Evolutionary conservation across 2,329 filamentous ascomycete species (phyloP).

Genomic region (Aspergillus luchuensis): DNA sequence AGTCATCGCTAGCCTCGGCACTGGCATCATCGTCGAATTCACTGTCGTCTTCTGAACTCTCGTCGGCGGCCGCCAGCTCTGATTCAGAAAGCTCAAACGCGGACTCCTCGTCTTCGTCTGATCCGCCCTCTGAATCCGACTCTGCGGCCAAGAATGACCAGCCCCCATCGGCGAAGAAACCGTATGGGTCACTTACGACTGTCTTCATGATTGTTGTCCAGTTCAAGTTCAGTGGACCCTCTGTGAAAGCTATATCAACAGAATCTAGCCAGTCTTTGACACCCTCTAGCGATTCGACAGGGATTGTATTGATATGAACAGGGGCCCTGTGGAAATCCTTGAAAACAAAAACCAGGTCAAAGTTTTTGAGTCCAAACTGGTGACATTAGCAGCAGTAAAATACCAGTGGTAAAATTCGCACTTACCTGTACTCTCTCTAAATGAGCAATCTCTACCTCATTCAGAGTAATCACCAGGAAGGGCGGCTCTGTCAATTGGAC

Average conservation of each 20-base stretch:
- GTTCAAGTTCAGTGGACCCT: slow-evolving; percentile 95
- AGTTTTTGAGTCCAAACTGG: slow-evolving; percentile 96
- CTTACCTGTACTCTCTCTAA: slow-evolving; percentile 78
- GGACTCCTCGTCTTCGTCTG: slow-evolving; percentile 80
- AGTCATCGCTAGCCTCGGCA: slow-evolving; percentile 69
- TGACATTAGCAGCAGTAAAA: slow-evolving; percentile 25
- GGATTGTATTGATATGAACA: slow-evolving; percentile 96
- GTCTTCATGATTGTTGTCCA: slow-evolving; percentile 99
- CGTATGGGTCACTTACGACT: slow-evolving; percentile 86
- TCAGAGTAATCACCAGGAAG: slow-evolving; percentile 92
- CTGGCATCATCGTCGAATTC: slow-evolving; percentile 92
- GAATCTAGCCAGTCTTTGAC: slow-evolving; percentile 98
- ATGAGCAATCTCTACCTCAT: slow-evolving; percentile 95
- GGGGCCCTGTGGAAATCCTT: slow-evolving; percentile 93
- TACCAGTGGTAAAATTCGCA: neutral
- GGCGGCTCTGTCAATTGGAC: slow-evolving; percentile 97
- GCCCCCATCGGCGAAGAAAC: slow-evolving; percentile 92
- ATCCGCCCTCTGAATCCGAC: slow-evolving; percentile 77
- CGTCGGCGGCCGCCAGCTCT: slow-evolving; percentile 72
- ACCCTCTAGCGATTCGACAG: slow-evolving; percentile 88
- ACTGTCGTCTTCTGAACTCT: slow-evolving; percentile 82
- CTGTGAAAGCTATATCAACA: slow-evolving; percentile 89
- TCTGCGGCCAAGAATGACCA: slow-evolving; percentile 92
- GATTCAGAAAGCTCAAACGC: slow-evolving; percentile 89
- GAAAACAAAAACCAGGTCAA: slow-evolving; percentile 97